Evolutionary conservation across 768 basidiomycete species (phyloP), one percentile per base, ranked within the genome.

Genomic region (Hebeloma cylindrosporum): DNA sequence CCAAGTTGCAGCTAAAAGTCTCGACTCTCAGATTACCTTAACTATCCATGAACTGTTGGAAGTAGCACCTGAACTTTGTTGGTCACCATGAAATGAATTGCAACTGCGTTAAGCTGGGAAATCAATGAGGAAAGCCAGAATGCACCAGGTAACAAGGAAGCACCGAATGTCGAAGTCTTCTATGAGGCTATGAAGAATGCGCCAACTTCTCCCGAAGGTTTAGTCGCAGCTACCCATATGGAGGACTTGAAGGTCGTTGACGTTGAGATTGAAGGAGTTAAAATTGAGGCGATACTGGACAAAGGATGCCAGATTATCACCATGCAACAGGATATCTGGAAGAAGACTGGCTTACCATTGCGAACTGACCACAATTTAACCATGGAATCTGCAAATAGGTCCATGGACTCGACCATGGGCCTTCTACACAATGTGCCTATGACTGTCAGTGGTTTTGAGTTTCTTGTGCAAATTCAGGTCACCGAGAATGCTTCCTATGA

Each of bases 381-480:
- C 11, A 58, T 60, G 50, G 47, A 58, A 17, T 54, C 57, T 11
- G 57, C 59, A 1, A 58, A 60, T 28, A n/a, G 14, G 2, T 33
- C 51, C 0, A 47, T 20, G 5, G 39, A 54, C 14, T 17, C 26
- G 2, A 55, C 58, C 0, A 48, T 52, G 11, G 60, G 58, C 0
- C 48, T 59, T 8, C 14, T 58, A 3, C 50, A 32, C 4, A 46
- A 58, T 25, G 36, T 60, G 13, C 33, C 32, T 11, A 42, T 57
- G 10, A 21, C 26, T 7, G 43, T 57, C 6, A 51, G 58, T 1
- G 40, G 46, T 3, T 43, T 43, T 3, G 30, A 31, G 3, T 53
- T 62, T 13, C 57, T 53, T 21, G 26, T 62, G 0, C 60, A 62
- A 17, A 51, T 42, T 2, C 56, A 62, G 18, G 54, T 62, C 1